Evolutionary conservation across 2,329 filamentous ascomycete species (phyloP).

Genomic region (Claviceps humidiphila): DNA sequence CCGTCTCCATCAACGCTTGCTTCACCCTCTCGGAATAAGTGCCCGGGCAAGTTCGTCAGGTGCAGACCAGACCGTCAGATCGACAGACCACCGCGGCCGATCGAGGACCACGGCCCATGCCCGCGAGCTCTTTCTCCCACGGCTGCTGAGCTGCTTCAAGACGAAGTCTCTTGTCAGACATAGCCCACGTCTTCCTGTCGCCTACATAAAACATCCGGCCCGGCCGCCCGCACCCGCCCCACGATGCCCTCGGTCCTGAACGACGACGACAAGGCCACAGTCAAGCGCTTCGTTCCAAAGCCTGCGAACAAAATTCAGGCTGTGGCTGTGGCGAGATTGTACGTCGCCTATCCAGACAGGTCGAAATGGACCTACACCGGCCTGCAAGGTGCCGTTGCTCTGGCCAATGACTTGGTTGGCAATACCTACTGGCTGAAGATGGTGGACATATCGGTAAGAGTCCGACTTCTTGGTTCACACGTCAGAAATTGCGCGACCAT

Average conservation of each 20-base stretch:
- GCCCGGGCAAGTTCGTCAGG: too few relatives aligned
- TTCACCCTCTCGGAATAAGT: too few relatives aligned
- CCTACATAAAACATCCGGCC: neutral
- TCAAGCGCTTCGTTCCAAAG: conserved; percentile 89
- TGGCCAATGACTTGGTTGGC: conserved; percentile 87
- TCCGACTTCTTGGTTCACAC: neutral
- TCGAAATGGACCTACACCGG: conserved; percentile 90
- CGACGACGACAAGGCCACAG: conserved; percentile 91
- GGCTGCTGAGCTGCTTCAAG: neutral
- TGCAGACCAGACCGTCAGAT: too few relatives aligned
- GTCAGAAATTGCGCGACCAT: neutral
- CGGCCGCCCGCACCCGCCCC: conserved; percentile 2
- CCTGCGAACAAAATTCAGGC: conserved; percentile 94
- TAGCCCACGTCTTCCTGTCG: neutral
- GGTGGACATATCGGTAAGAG: conserved; percentile 76
- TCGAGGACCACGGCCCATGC: neutral
- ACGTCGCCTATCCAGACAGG: conserved; percentile 78
- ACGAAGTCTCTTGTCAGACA: neutral
- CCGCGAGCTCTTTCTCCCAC: neutral
- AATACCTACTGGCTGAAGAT: conserved; percentile 97
- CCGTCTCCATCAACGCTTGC: too few relatives aligned
- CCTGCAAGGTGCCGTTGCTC: conserved; percentile 77
- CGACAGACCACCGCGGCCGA: too few relatives aligned
- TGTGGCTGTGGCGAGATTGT: conserved; percentile 84
- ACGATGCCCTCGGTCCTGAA: conserved; percentile 56